Evolutionary conservation across 805 yeast species (phyloP).

Genomic region (Saturnispora halmiae): DNA sequence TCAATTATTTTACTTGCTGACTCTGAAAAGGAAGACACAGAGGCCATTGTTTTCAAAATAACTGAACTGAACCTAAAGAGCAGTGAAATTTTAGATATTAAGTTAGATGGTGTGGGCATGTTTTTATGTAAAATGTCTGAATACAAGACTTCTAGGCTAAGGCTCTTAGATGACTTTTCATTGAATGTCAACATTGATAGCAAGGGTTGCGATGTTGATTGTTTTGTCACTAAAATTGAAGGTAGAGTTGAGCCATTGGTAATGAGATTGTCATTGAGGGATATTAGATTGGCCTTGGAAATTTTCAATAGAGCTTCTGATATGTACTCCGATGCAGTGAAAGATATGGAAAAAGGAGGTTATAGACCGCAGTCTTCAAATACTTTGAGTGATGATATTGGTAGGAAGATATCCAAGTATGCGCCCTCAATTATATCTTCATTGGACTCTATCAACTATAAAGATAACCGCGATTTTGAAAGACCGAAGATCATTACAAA

Average conservation of each 20-base stretch:
- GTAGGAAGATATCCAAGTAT: constrained; percentile 48
- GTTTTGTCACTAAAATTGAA: constrained; percentile 53
- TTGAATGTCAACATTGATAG: constrained; percentile 65
- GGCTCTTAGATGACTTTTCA: constrained; percentile 86
- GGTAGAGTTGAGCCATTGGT: constrained; percentile 72
- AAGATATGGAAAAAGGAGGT: constrained; percentile 8
- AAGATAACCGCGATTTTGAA: constrained; percentile 7
- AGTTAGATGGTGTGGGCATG: constrained; percentile 77
- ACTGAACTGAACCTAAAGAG: constrained; percentile 68
- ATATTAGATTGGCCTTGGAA: constrained; percentile 67
- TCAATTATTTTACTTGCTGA: constrained; percentile 76
- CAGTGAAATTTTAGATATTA: constrained; percentile 55
- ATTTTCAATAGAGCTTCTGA: constrained; percentile 67
- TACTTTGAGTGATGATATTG: constrained; percentile 54
- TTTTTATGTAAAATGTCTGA: constrained; percentile 70
- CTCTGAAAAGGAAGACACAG: constrained; percentile 57
- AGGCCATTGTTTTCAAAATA: constrained; percentile 83
- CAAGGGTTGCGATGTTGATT: constrained; percentile 51
- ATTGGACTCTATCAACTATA: constrained; percentile 30
- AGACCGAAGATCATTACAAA: constrained; percentile 39
- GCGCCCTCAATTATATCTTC: constrained; percentile 60
- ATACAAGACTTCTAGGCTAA: constrained; percentile 48
- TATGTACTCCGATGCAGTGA: constrained; percentile 29
- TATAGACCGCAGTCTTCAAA: constrained; percentile 20
- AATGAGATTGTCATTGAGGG: constrained; percentile 76